These are phyloP conservation scores for Fusarium abutilonis DNA, from an alignment of 2,329 filamentous ascomycete genomes.

Conservation along the genomic window DNA sequence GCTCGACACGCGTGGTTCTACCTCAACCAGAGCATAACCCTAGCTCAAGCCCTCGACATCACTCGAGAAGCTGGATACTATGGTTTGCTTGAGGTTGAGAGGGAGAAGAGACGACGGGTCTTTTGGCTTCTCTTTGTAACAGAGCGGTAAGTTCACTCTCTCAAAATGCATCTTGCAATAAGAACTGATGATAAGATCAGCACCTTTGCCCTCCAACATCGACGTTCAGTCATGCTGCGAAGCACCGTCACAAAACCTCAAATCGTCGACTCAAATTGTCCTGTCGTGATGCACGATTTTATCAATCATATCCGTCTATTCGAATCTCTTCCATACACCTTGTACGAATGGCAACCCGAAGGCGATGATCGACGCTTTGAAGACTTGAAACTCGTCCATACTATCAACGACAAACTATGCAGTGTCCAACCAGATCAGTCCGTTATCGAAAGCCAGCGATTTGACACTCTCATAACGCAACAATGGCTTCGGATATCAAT, in stretches of 20 bases:
- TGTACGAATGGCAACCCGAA: slow-evolving; percentile 48
- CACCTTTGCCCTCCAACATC: slow-evolving; percentile 47
- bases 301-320: slow-evolving; percentile 49
- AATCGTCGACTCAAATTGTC: slow-evolving; percentile 47
- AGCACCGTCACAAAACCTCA: slow-evolving; percentile 46
- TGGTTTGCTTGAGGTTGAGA: slow-evolving; percentile 35
- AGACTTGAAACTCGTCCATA: slow-evolving; percentile 38
- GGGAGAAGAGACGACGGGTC: slow-evolving; percentile 45
- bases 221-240: slow-evolving; percentile 46
- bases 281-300: slow-evolving; percentile 49
- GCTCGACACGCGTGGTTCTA: slow-evolving; percentile 47
- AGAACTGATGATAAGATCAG: slow-evolving; percentile 8
- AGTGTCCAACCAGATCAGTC: slow-evolving; percentile 43
- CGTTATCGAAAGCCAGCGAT: slow-evolving; percentile 48
- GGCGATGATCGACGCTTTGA: slow-evolving; percentile 34
- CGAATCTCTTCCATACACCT: slow-evolving; percentile 43
- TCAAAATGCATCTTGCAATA: fast-evolving
- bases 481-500: slow-evolving; percentile 48
- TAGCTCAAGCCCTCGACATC: slow-evolving; percentile 44
- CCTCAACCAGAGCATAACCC: slow-evolving; percentile 47
- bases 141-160: slow-evolving; percentile 31
- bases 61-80: slow-evolving; percentile 44
- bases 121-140: slow-evolving; percentile 52
- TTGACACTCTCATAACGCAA: slow-evolving; percentile 49
- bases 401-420: slow-evolving; percentile 45